Percentiles rank a stretch among this genome's conserved stretches.
phyloP scores from a whole-genome alignment of 2,329 filamentous ascomycete species.

The Diaporthe capsici region DNA sequence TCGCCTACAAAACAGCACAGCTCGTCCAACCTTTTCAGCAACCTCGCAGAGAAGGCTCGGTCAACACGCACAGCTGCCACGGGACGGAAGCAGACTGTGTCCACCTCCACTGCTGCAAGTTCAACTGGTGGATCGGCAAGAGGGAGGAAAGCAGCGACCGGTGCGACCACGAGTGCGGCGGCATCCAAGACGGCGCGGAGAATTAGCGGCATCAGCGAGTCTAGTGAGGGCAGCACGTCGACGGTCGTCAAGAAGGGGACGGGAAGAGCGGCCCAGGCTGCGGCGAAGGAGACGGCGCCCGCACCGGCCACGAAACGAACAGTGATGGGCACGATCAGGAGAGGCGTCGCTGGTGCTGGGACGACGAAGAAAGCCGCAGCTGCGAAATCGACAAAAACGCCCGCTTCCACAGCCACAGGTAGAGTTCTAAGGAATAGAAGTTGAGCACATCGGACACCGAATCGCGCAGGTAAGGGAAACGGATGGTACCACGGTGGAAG shows the following conservation, averaged over 20 bases:
- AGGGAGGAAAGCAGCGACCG: conserved; percentile 45
- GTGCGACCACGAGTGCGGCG: conserved; percentile 52
- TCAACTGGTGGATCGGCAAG: conserved; percentile 51
- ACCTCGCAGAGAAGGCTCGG: conserved; percentile 74
- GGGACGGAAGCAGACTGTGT: conserved; percentile 38
- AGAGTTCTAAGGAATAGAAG: conserved; percentile 70
- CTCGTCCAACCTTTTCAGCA: conserved; percentile 62
- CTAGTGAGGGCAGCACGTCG: conserved; percentile 74
- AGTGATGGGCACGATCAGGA: conserved; percentile 68
- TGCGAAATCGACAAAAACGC: conserved; percentile 54
- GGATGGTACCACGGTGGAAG: background rate
- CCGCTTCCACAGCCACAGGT: conserved; percentile 57
- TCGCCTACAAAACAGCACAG: conserved; percentile 73
- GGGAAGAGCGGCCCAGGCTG: conserved; percentile 49
- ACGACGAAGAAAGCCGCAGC: conserved; percentile 66
- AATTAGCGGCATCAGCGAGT: conserved; percentile 72
- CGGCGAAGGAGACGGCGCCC: conserved; percentile 53
- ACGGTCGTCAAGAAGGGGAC: conserved; percentile 73
- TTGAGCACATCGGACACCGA: conserved; percentile 45
- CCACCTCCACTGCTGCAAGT: conserved; percentile 55
- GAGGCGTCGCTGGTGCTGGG: conserved; percentile 61
- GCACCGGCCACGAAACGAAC: conserved; percentile 63
- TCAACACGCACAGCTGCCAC: conserved; percentile 59
- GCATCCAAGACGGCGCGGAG: conserved; percentile 63
- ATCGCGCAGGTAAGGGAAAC: background rate